Evolutionary conservation across 352 stramenopile genomes (phyloP).

Genomic region (Globisporangium cylindrosporum): DNA sequence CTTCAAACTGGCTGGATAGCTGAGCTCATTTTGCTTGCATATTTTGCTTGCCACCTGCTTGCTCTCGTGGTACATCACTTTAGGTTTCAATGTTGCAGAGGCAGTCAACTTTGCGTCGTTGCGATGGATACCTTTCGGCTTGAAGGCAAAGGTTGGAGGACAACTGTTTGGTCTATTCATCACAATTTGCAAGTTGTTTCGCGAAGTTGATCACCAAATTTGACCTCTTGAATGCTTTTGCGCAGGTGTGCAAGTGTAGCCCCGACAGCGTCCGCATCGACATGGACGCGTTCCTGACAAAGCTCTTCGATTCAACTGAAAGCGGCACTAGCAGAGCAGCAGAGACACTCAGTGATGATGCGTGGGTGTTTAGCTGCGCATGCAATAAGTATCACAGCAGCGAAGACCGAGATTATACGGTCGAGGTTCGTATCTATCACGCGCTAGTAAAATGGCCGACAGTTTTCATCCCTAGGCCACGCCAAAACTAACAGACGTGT

Average conservation of each 20-base stretch:
- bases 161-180: background rate
- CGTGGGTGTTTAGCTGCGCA: slow-evolving; percentile 74
- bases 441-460: background rate
- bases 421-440: slow-evolving; percentile 38
- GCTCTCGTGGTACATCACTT: background rate
- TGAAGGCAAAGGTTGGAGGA: slow-evolving; percentile 65
- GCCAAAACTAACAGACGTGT: background rate
- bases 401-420: slow-evolving; percentile 35
- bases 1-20: background rate
- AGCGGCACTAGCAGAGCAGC: slow-evolving; percentile 20
- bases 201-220: background rate
- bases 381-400: slow-evolving; percentile 71
- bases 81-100: slow-evolving; percentile 90
- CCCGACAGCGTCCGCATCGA: slow-evolving; percentile 83
- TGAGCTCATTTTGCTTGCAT: background rate
- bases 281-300: slow-evolving; percentile 80
- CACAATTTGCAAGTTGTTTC: background rate
- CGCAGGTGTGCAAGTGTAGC: slow-evolving; percentile 76
- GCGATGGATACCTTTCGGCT: slow-evolving; percentile 76
- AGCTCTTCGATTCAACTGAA: slow-evolving; percentile 46
- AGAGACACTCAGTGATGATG: slow-evolving; percentile 39
- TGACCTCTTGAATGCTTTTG: background rate
- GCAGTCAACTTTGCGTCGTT: slow-evolving; percentile 89
- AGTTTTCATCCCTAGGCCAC: background rate
- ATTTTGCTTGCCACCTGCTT: background rate